These are phyloP conservation scores for Asclepias syriaca DNA, from an alignment of 257 asterid species.

Conservation along the genomic window DNA sequence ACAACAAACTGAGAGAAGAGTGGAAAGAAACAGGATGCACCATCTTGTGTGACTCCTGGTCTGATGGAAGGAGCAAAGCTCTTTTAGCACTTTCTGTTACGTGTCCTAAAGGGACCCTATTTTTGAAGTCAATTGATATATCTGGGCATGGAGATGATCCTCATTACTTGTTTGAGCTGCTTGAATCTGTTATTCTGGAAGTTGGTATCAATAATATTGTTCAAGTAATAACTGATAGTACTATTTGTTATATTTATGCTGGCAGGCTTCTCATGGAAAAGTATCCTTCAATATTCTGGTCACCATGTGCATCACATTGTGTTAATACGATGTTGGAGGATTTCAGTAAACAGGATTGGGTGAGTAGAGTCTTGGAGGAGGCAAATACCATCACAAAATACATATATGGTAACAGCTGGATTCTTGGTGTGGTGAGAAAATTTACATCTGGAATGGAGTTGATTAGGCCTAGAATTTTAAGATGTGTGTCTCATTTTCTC, in stretches of 20 bases:
- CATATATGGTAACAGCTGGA: slow-evolving; percentile 29
- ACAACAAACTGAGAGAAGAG: slow-evolving; percentile 23
- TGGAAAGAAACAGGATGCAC: slow-evolving; percentile 45
- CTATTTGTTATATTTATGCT: slow-evolving; percentile 21
- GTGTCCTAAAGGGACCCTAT: slow-evolving; percentile 36
- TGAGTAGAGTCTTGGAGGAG: slow-evolving; percentile 37
- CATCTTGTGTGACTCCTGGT: slow-evolving; percentile 37
- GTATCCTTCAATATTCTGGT: slow-evolving; percentile 38
- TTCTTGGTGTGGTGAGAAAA: slow-evolving; percentile 26
- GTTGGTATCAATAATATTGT: slow-evolving; percentile 32
- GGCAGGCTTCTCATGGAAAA: slow-evolving; percentile 43
- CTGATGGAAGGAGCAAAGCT: slow-evolving; percentile 26
- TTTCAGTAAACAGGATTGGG: slow-evolving; percentile 36
- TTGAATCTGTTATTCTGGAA: slow-evolving; percentile 38
- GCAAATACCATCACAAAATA: slow-evolving; percentile 25
- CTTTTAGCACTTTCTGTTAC: slow-evolving; percentile 33
- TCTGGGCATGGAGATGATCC: slow-evolving; percentile 37
- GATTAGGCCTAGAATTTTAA: slow-evolving; percentile 27
- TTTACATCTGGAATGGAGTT: slow-evolving; percentile 31
- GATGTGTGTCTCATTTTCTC: slow-evolving; percentile 26
- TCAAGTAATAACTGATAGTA: slow-evolving; percentile 38
- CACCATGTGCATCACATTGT: slow-evolving; percentile 45
- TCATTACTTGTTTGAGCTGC: slow-evolving; percentile 28
- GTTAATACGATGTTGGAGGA: slow-evolving; percentile 35
- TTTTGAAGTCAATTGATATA: slow-evolving; percentile 31